Evolutionary conservation across 192 early-diverging fungal genomes (phyloP).

Genomic region (Bifiguratus adelaidae): DNA sequence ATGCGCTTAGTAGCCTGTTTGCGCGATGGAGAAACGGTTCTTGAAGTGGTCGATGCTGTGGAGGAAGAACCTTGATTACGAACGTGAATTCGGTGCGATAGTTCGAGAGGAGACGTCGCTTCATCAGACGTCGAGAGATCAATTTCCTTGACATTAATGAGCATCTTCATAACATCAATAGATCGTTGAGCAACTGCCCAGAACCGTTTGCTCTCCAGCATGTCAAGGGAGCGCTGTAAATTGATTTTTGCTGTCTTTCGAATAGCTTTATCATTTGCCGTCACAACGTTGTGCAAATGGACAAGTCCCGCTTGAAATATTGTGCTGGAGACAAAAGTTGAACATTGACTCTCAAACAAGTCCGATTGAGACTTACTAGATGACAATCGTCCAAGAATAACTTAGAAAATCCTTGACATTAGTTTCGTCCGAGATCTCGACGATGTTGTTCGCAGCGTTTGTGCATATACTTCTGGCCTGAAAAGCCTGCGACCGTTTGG

Average conservation of each 20-base stretch:
- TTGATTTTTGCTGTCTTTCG: neutral
- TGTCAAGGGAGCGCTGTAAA: neutral
- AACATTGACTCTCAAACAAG: neutral
- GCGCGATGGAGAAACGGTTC: neutral
- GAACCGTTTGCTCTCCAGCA: neutral
- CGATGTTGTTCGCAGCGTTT: slow-evolving; percentile 12
- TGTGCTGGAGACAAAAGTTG: neutral
- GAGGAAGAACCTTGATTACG: neutral
- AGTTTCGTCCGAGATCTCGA: slow-evolving; percentile 8
- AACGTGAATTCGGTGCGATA: neutral
- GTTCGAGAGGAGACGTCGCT: neutral
- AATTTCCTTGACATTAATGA: neutral
- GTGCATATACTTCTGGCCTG: slow-evolving; percentile 11
- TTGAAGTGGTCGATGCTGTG: neutral
- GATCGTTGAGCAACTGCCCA: neutral
- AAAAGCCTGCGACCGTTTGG: slow-evolving; percentile 1
- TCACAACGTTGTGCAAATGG: neutral
- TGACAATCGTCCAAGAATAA: slow-evolving; percentile 18
- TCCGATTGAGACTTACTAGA: slow-evolving; percentile 11
- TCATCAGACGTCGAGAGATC: neutral
- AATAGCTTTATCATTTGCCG: neutral
- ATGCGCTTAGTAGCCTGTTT: too few relatives aligned
- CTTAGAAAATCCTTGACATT: neutral
- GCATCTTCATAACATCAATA: neutral
- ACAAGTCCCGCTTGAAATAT: neutral